Conservation (phyloP, 2,329 filamentous ascomycete genomes). For the Aspergillus sp. region DNA sequence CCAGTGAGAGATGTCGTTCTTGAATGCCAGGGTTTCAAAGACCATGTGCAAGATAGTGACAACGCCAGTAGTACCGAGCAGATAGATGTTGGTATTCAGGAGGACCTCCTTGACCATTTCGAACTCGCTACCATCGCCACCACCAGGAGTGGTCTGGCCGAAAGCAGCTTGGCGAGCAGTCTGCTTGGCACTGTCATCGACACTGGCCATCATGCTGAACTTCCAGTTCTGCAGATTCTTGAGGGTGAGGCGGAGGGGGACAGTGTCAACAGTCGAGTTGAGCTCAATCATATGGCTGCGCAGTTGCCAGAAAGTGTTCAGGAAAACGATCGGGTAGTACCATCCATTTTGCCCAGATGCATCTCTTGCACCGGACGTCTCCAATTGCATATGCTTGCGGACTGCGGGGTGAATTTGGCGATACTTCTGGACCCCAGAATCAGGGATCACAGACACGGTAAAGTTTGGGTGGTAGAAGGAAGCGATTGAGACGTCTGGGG, state of each 20-base stretch:
- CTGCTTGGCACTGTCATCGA: constrained; percentile 86
- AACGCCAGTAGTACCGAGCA: constrained; percentile 78
- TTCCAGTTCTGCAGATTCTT: constrained; percentile 85
- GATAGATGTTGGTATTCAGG: constrained; percentile 88
- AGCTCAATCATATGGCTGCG: constrained; percentile 85
- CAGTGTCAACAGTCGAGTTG: constrained; percentile 80
- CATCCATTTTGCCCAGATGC: constrained; percentile 82
- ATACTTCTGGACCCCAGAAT: constrained; percentile 69
- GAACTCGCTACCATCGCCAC: constrained; percentile 87
- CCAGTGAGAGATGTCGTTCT: constrained; percentile 95
- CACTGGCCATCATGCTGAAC: constrained; percentile 77
- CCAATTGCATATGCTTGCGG: constrained; percentile 75
- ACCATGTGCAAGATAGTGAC: constrained; percentile 90
- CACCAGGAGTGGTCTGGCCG: constrained; percentile 68
- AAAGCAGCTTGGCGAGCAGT: constrained; percentile 74
- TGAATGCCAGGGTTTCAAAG: constrained; percentile 94
- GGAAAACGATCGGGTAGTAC: constrained; percentile 87
- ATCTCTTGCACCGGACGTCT: constrained; percentile 78
- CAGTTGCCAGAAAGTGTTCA: constrained; percentile 98
- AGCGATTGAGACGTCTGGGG: constrained; percentile 66
- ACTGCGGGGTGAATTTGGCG: constrained; percentile 68
- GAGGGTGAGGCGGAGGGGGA: constrained; percentile 81
- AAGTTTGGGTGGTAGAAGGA: constrained; percentile 97
- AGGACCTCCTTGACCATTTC: constrained; percentile 97
- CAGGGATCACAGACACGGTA: constrained; percentile 81